phyloP scores from a whole-genome alignment of 306 rosid genomes.

The Sesbania bispinosa region DNA sequence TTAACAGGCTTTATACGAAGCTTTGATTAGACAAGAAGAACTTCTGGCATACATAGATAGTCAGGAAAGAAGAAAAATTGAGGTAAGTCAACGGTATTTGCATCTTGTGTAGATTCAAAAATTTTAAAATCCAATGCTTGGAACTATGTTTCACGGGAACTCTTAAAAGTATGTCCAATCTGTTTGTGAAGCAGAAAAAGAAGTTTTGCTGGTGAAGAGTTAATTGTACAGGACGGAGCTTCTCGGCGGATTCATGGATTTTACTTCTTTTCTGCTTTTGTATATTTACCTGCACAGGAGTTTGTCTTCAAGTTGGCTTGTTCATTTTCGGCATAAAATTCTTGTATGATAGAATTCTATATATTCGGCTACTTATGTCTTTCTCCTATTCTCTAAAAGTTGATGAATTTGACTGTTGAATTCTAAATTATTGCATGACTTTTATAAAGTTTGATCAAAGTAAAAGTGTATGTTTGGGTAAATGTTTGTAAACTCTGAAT shows the following conservation, averaged over 20 bases:
- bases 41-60: slow-evolving; percentile 78
- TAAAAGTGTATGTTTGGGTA: too few species aligned
- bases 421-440: background rate
- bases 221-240: slow-evolving; percentile 32
- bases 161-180: slow-evolving; percentile 11
- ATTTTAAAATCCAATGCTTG: background rate
- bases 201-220: slow-evolving; percentile 56
- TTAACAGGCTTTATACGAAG: slow-evolving; percentile 73
- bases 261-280: slow-evolving; percentile 16
- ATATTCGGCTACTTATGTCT: background rate
- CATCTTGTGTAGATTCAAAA: background rate
- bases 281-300: slow-evolving; percentile 14
- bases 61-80: slow-evolving; percentile 51
- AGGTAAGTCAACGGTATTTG: slow-evolving; percentile 37
- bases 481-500: too few species aligned
- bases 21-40: slow-evolving; percentile 85
- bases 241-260: background rate
- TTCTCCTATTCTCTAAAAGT: background rate
- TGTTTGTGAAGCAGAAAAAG: slow-evolving; percentile 47
- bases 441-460: background rate
- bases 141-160: background rate
- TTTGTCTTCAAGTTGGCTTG: slow-evolving; percentile 17
- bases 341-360: slow-evolving; percentile 13
- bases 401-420: slow-evolving; percentile 17
- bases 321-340: slow-evolving; percentile 1